Base-by-base conservation (phyloP, 2,329 filamentous ascomycete species). In the Chrysoporthe deuterocubensis region DNA sequence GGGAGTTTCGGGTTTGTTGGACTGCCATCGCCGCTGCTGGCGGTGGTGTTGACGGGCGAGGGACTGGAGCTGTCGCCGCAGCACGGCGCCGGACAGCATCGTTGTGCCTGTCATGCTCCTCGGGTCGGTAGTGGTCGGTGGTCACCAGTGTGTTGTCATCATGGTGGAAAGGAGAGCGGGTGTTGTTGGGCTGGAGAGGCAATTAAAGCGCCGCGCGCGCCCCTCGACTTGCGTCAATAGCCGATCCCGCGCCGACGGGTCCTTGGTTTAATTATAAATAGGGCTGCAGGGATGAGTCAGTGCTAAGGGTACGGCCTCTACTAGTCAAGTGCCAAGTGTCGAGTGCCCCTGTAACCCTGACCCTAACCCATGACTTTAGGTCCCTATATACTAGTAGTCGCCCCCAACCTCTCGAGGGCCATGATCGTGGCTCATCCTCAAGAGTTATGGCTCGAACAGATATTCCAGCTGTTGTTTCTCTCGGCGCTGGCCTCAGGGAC, bases 21-120 rank as follows among this genome's bases (percentile, higher is more conserved):
- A 76, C 61, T 75, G 73, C 64, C 71, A 65, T 56, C 76, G 74
- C 8, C 74, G 72, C 66, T 76, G 74, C 64, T 76, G 74, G 1
- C 72, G 74, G 44, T 70, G 58, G 32, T 52, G 52, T 0, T 8
- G 63, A n/a, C 67, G 68, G 37, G 46, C 52, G 54, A 76, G 66
- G 16, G 66, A 58, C 13, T 73, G 72, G 52, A 74, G 62, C 34
- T 75, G 73, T 69, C 75, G 76, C 67, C 76, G 76, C 59, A 77
- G 64, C 34, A 74, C 65, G 13, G 70, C 71, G 60, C 75, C 72
- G 64, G 71, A 73, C 5, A 73, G 63, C 16, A 66, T 32, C 14
- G 67, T 69, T n/a, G 71, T 66, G 52, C 71, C 71, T 54, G 74
- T 63, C 76, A 74, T 74, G 18, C 32, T 34, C 34, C 56, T 58